Base-by-base conservation (phyloP, 225 moss, liverwort and hornwort genomes). In the Rhytidiadelphus loreus region DNA sequence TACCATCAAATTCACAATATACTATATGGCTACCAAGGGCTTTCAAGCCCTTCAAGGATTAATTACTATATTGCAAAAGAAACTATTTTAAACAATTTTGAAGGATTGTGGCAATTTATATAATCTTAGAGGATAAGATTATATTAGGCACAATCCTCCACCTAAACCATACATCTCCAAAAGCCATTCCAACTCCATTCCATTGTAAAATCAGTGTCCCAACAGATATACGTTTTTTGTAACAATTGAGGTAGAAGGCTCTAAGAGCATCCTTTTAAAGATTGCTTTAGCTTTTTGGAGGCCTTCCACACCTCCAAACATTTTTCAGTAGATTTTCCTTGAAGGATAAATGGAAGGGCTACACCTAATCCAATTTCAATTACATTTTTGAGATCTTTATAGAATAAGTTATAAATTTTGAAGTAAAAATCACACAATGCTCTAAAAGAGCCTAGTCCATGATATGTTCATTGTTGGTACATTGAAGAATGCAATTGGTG, bases 41-140 rank as follows among this genome's bases (percentile, higher is more conserved):
- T n/a, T n/a, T n/a, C n/a, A n/a, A n/a, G n/a, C n/a, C 14, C 69
- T 69, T 69, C 0, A 13, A 3, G 11, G 3, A 26, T 70, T 15
- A 15, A 72, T 46, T 72, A 29, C 0, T 44, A 1, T 44, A 46
- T 28, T 44, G 10, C 2, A 73, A 18, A 46, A 18, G 28, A n/a
- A 16, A 18, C 0, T 3, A 72, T 17, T 28, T 2, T 3, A 6
- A 9, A 3, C 1, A 6, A 4, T 32, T 48, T 48, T 7, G 7
- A 74, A 48, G 20, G 4, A 20, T 13, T 50, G 33, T 21, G 3
- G 13, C 7, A 5, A 17, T 22, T 33, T 1, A 13, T 33, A 11
- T 19, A 50, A 8, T 13, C 13, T 5, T 75, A 50, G 33, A 50
- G 32, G 13, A 75, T 12, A 12, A 19, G 2, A 75, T 22, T 4